A percentile compares a stretch with the other conserved stretches of the same genome.
These are phyloP conservation scores for Stropharia rugosoannulata DNA, from an alignment of 768 basidiomycete species.

Conservation along the genomic window DNA sequence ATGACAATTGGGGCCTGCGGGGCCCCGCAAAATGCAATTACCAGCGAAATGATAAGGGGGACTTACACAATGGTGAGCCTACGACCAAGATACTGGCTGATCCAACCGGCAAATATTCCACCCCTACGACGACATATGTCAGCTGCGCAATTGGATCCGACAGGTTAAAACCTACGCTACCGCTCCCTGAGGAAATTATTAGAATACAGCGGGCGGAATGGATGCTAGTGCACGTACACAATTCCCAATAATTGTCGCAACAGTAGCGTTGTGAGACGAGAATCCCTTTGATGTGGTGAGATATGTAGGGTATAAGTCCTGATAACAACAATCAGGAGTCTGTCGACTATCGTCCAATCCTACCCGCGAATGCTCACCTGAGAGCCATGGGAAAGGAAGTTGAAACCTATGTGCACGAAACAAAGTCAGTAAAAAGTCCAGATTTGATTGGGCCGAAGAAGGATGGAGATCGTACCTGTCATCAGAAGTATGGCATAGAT, in stretches of 20 bases:
- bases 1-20: no score
- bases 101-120: constrained; percentile 70
- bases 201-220: not conserved
- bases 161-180: constrained; percentile 25
- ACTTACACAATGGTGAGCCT: constrained; percentile 72
- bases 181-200: constrained; percentile 29
- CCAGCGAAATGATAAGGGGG: not conserved
- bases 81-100: constrained; percentile 77
- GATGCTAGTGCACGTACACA: constrained; percentile 35
- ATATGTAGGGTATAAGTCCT: constrained; percentile 80
- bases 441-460: no score
- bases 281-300: constrained; percentile 65
- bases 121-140: constrained; percentile 37
- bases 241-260: constrained; percentile 80
- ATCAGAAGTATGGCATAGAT: constrained; percentile 84
- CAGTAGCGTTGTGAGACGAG: constrained; percentile 52
- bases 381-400: constrained; percentile 76
- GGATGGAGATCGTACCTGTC: constrained; percentile 43
- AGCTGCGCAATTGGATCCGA: not conserved
- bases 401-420: constrained; percentile 50
- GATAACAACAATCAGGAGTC: not conserved
- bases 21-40: no score
- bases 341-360: no score
- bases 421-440: not conserved
- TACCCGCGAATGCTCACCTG: constrained; percentile 34